phyloP scores from a whole-genome alignment of 345 rosid species.

The Bruguiera sexangula region DNA sequence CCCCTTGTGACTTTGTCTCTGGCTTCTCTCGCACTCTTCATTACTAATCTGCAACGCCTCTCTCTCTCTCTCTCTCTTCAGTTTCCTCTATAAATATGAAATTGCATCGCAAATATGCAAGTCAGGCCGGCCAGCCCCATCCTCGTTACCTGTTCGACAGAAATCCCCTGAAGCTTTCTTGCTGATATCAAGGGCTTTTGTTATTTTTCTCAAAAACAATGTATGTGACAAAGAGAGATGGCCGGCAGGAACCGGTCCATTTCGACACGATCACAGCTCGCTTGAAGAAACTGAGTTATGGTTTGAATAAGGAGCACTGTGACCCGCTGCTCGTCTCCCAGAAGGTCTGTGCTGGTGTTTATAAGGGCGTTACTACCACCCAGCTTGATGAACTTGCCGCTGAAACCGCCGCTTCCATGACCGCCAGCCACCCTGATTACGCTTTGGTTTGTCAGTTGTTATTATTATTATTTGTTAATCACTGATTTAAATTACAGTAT shows the following conservation, averaged over 20 bases:
- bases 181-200: neutral
- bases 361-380: slow-evolving; percentile 84
- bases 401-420: slow-evolving; percentile 90
- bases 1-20: neutral
- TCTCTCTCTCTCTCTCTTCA: slow-evolving; percentile 21
- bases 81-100: slow-evolving; percentile 3
- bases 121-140: neutral
- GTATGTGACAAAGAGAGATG: slow-evolving; percentile 1
- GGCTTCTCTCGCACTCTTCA: slow-evolving; percentile 28
- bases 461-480: neutral
- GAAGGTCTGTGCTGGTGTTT: slow-evolving; percentile 45
- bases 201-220: neutral
- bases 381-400: slow-evolving; percentile 92
- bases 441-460: slow-evolving; percentile 56
- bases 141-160: slow-evolving; percentile 10
- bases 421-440: slow-evolving; percentile 85
- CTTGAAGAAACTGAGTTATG: neutral
- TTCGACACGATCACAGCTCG: neutral
- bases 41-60: neutral
- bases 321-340: slow-evolving; percentile 4
- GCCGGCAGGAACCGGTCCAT: neutral
- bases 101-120: too few species aligned
- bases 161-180: neutral
- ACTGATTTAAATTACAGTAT: neutral
- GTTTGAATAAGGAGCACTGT: neutral